A percentile compares a stretch with the other conserved stretches of the same genome.
phyloP scores from a whole-genome alignment of 495 filamentous ascomycete genomes.

The Penicillium bovifimosum region DNA sequence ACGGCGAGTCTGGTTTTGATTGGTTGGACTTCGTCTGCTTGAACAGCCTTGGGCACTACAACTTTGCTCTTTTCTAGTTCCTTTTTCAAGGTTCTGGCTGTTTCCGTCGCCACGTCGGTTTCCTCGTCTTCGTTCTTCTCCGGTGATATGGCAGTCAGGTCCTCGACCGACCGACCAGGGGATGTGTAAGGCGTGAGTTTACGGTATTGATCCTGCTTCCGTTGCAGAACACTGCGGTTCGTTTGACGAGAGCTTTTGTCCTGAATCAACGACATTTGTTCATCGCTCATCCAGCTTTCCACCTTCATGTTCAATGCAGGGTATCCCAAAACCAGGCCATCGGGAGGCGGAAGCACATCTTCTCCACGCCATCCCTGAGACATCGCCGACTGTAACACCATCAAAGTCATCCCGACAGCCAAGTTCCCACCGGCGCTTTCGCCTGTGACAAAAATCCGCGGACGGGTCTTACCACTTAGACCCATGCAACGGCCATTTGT shows the following conservation, averaged over 20 bases:
- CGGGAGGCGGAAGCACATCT: conserved; percentile 63
- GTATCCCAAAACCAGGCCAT: conserved; percentile 80
- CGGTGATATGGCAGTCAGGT: conserved; percentile 20
- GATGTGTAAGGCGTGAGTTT: conserved; percentile 56
- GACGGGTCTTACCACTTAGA: conserved; percentile 62
- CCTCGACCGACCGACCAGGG: conserved; percentile 59
- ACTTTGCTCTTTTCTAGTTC: conserved; percentile 20
- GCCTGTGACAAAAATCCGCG: conserved; percentile 75
- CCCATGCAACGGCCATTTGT: conserved; percentile 78
- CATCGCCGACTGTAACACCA: conserved; percentile 72
- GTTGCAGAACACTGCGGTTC: conserved; percentile 66
- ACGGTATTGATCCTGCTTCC: conserved; percentile 69
- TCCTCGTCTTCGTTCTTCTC: conserved; percentile 32
- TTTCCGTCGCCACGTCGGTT: conserved; percentile 24
- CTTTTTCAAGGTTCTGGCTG: conserved; percentile 25
- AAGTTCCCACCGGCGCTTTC: conserved; percentile 93
- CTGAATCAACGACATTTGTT: conserved; percentile 91
- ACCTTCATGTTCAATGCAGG: conserved; percentile 92
- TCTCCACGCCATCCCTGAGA: conserved; percentile 55
- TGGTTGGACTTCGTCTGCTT: conserved; percentile 55
- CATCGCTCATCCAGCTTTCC: conserved; percentile 98
- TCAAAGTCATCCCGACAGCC: conserved; percentile 73
- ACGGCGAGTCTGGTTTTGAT: conserved; percentile 84
- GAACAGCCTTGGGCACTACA: conserved; percentile 24
- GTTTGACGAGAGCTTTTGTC: conserved; percentile 71